Evolutionary conservation across 192 early-diverging fungal species (phyloP), one percentile per base, ranked within the genome.

Genomic region (Podila verticillata): DNA sequence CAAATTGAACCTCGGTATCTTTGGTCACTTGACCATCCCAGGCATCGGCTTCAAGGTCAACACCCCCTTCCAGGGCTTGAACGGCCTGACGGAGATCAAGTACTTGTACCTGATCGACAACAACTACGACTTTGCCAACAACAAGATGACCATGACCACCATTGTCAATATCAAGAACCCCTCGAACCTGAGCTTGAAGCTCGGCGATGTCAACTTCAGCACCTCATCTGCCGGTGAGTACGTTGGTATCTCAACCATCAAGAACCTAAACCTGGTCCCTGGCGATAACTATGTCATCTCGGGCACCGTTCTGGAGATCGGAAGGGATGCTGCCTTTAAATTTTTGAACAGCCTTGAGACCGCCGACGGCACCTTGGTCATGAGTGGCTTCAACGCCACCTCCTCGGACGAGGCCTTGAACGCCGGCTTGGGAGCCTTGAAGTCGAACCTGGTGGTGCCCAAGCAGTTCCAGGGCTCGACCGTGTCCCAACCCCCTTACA

Each of bases 1-100:
- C 54, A 61, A 79, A 49, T 13, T 79, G 58, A 72, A 79, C 69
- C 67, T 79, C 29, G 75, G 75, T 36, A 63, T 68, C 61, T 68
- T 80, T 58, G 77, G 77, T 6, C 49, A 58, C 12, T 7, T 72
- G 26, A 72, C 69, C 22, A 64, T 80, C 34, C 58, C 69, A 13
- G 70, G 66, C 8, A 80, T 80, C 32, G 77, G 77, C 6, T 80
- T 80, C 66, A 60, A 72, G 49, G 29, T 70, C 36, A 59, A 30
- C n/a, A 61, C 63, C 30, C 63, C 56, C 22, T 62, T 79, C 30
- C 24, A 48, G 39, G 75, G 75, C 5, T 28, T 79, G 4, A 57
- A 79, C 61, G 63, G 63, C 51, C 44, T 80, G 17, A 56, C 48
- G 10, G n/a, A 19, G 30, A 48, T 61, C 29, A 72, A 72, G 61